These are phyloP conservation scores for Aspergillus sojae DNA, from an alignment of 2,329 filamentous ascomycete species.

Conservation along the genomic window DNA sequence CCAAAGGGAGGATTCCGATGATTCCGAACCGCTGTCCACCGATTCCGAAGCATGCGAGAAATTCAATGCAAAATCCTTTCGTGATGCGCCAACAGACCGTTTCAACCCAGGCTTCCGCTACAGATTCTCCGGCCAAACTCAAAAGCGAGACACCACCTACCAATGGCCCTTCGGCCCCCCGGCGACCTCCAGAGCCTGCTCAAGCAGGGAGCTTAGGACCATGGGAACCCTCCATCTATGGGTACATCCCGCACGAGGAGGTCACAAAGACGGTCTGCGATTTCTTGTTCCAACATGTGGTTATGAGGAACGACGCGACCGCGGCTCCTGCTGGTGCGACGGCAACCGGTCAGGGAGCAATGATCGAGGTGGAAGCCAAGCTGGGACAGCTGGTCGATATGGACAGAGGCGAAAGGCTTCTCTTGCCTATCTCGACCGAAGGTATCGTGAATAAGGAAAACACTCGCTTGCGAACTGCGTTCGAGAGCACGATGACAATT, in stretches of 20 bases:
- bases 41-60: slow-evolving; percentile 36
- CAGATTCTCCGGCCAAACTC: slow-evolving; percentile 19
- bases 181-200: slow-evolving; percentile 22
- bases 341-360: slow-evolving; percentile 65
- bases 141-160: slow-evolving; percentile 27
- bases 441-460: slow-evolving; percentile 66
- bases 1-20: slow-evolving; percentile 43
- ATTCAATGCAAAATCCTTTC: slow-evolving; percentile 25
- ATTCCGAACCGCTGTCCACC: slow-evolving; percentile 42
- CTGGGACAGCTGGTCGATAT: slow-evolving; percentile 79
- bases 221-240: slow-evolving; percentile 66
- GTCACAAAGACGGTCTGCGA: slow-evolving; percentile 76
- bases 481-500: slow-evolving; percentile 88
- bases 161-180: slow-evolving; percentile 31
- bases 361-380: slow-evolving; percentile 94
- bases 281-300: slow-evolving; percentile 73
- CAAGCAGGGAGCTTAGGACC: slow-evolving; percentile 36
- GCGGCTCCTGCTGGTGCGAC: slow-evolving; percentile 58
- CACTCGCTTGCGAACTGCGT: slow-evolving; percentile 59
- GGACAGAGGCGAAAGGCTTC: slow-evolving; percentile 69
- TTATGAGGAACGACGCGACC: slow-evolving; percentile 65
- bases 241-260: slow-evolving; percentile 71
- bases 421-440: slow-evolving; percentile 69
- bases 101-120: slow-evolving; percentile 19
- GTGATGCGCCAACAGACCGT: slow-evolving; percentile 25